Percentiles rank a stretch among this genome's conserved stretches.
Conservation (phyloP, 1,284 basidiomycete species). For the Trichosporon inkin region DNA sequence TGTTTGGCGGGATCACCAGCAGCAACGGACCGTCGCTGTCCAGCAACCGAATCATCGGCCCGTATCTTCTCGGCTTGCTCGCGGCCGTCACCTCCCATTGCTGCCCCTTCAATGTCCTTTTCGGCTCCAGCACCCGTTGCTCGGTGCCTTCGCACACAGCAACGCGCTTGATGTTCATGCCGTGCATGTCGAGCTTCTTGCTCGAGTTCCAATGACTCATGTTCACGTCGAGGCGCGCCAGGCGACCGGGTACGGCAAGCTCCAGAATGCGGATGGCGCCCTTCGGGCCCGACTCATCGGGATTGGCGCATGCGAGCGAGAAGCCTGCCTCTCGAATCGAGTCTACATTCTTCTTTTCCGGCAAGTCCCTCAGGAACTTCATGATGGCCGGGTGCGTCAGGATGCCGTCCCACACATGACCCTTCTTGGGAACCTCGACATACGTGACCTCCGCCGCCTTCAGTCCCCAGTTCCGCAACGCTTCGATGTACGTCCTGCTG, state of each 20-base stretch:
- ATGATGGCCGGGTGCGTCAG: slow-evolving; percentile 39
- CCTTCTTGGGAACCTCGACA: slow-evolving; percentile 42
- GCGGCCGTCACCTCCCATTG: neutral
- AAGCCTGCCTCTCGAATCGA: slow-evolving; percentile 35
- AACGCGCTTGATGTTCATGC: slow-evolving; percentile 38
- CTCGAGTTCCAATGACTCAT: slow-evolving; percentile 32
- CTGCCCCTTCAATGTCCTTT: neutral
- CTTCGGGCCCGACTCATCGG: slow-evolving; percentile 46
- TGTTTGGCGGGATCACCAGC: slow-evolving; percentile 54
- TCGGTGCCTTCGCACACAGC: slow-evolving; percentile 11
- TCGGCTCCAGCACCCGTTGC: neutral
- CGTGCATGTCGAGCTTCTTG: slow-evolving; percentile 26
- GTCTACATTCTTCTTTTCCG: slow-evolving; percentile 20
- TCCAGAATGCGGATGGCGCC: slow-evolving; percentile 49
- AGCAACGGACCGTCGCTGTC: slow-evolving; percentile 56
- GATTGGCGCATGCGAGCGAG: slow-evolving; percentile 49
- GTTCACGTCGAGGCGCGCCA: slow-evolving; percentile 43
- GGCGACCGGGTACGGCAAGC: slow-evolving; percentile 44
- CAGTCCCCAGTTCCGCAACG: slow-evolving; percentile 31
- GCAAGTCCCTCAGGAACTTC: slow-evolving; percentile 32
- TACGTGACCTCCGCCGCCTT: slow-evolving; percentile 16
- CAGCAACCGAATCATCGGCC: slow-evolving; percentile 63
- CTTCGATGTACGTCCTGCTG: slow-evolving; percentile 30
- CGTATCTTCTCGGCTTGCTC: slow-evolving; percentile 45
- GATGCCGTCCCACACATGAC: slow-evolving; percentile 51